phyloP scores from a whole-genome alignment of 106 monocot genomes.

The Apostasia ramifera region DNA sequence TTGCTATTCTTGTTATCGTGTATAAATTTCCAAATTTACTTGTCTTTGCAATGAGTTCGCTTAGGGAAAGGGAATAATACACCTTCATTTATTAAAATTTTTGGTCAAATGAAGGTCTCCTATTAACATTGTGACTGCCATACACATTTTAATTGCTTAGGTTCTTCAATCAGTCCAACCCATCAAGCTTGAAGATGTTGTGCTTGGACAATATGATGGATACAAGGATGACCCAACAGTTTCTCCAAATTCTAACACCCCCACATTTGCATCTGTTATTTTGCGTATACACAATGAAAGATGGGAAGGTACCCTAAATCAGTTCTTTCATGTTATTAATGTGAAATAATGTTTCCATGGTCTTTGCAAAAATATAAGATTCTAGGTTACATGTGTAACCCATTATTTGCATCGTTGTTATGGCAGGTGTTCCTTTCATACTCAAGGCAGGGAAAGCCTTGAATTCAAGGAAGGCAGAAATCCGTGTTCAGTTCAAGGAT shows the following conservation, averaged over 20 bases:
- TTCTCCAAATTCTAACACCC: constrained; percentile 78
- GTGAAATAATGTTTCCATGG: neutral
- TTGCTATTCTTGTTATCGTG: neutral
- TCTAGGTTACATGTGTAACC: neutral
- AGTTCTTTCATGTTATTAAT: neutral
- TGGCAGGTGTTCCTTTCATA: constrained; percentile 93
- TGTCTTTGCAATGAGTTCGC: too few relatives aligned
- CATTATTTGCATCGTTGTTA: neutral
- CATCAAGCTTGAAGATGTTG: constrained; percentile 74
- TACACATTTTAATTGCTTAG: constrained; percentile 19
- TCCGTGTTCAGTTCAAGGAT: constrained; percentile 96
- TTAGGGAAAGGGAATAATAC: too few relatives aligned
- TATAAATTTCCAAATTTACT: neutral
- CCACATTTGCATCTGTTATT: constrained; percentile 85
- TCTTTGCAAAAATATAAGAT: neutral
- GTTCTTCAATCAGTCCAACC: constrained; percentile 94
- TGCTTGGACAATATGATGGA: constrained; percentile 96
- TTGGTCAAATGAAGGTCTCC: too few relatives aligned
- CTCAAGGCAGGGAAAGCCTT: constrained; percentile 97
- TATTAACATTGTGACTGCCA: too few relatives aligned
- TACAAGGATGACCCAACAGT: constrained; percentile 96
- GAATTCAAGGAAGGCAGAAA: constrained; percentile 94
- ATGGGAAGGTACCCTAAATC: constrained; percentile 85
- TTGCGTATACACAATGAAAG: constrained; percentile 92
- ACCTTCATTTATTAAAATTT: too few relatives aligned